Evolutionary conservation across 2,329 filamentous ascomycete species (phyloP).

Genomic region (Stachybotrys echinatus): DNA sequence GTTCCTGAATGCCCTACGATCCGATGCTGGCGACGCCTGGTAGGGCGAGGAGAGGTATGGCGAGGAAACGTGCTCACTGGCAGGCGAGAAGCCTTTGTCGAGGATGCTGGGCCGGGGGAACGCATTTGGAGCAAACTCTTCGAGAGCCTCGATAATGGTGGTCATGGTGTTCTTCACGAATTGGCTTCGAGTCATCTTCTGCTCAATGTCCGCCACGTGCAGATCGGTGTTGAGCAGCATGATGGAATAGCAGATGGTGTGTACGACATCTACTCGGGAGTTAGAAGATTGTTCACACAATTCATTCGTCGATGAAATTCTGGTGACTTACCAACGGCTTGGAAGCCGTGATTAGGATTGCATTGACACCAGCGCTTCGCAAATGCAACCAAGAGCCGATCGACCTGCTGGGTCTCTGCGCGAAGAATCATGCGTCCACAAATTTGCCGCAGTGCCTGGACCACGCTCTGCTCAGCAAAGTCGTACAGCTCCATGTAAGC

Average conservation of each 20-base stretch:
- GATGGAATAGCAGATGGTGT: conserved; percentile 95
- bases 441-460: conserved; percentile 71
- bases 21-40: conserved; percentile 28
- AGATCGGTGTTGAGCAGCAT: conserved; percentile 94
- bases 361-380: conserved; percentile 89
- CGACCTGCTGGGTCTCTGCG: conserved; percentile 94
- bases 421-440: conserved; percentile 78
- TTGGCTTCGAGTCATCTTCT: conserved; percentile 91
- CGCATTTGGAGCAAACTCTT: conserved; percentile 64
- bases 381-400: conserved; percentile 86
- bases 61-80: conserved; percentile 24
- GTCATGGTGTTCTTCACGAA: conserved; percentile 96
- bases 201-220: conserved; percentile 89
- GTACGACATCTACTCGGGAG: conserved; percentile 68
- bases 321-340: conserved; percentile 62
- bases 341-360: conserved; percentile 91
- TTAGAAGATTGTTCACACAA: conserved; percentile 29
- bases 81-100: conserved; percentile 32
- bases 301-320: not conserved
- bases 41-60: not conserved
- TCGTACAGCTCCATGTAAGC: conserved; percentile 95
- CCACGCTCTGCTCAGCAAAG: conserved; percentile 74
- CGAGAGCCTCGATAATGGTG: conserved; percentile 72
- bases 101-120: conserved; percentile 57
- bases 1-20: conserved; percentile 34